Evolutionary conservation across 305 asterid genomes (phyloP), one percentile per base, ranked within the genome.

Genomic region (Withania somnifera): DNA sequence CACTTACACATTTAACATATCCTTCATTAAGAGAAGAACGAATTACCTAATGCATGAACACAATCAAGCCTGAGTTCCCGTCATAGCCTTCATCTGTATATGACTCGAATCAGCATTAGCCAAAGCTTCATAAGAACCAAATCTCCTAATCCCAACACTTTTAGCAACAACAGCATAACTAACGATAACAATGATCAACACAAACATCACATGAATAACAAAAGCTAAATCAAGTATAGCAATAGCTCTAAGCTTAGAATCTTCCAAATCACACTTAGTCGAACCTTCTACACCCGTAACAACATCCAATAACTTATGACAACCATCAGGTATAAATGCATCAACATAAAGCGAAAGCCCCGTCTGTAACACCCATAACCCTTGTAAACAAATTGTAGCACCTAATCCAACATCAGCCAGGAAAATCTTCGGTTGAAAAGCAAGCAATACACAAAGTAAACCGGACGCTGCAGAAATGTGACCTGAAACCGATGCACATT

Each of bases 201-300:
- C 98, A 6, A 95, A 84, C 8, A 91, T 30, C 45, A 93, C 98
- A 50, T 95, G 96, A 53, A 94, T 76, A 4, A 94, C 91, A 67
- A 96, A 94, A 3, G 91, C 75, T 80, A 96, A 87, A 88, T 96
- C 99, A 26, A 94, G 90, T 45, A 96, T 89, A 7, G 99, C 95
- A 30, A 87, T 90, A 0, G 99, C 99, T 85, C 99, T 87, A 30
- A 95, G 91, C 93, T 93, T 95, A 84, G 98, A 89, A 82, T 95
- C 99, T 42, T 95, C 99, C 85, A 94, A 86, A 67, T 95, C 99
- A 77, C 99, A 95, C 87, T 93, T 95, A 45, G 99, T 95, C n/a
- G 98, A 93, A 22, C 99, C 98, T 85, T 94, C 98, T 17, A 95
- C 94, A 8, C 99, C 98, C 79, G 92, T 92, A 51, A 92, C 91